These are phyloP conservation scores for Simmondsia chinensis DNA, from an alignment of 148 eudicot species.

Conservation along the genomic window DNA sequence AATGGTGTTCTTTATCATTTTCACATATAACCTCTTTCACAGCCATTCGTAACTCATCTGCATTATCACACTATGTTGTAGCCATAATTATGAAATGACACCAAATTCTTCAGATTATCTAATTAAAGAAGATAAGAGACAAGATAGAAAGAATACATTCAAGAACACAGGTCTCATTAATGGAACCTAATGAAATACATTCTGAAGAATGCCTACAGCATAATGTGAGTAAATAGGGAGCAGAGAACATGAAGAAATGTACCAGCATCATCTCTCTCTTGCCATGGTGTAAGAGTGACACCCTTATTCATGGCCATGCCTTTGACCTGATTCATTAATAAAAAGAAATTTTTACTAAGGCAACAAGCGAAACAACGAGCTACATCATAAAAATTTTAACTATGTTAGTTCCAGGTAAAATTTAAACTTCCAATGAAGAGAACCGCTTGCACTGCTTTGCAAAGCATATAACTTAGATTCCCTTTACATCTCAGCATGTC, in stretches of 20 bases:
- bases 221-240: background rate
- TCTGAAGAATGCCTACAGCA: too few species aligned
- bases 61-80: slow-evolving; percentile 2
- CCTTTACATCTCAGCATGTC: too few species aligned
- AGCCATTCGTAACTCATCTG: slow-evolving; percentile 87
- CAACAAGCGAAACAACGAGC: background rate
- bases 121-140: too few species aligned
- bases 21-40: slow-evolving; percentile 90
- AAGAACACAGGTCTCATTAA: too few species aligned
- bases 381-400: too few species aligned
- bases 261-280: slow-evolving; percentile 94
- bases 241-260: slow-evolving; percentile 1
- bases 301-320: slow-evolving; percentile 97
- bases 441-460: too few species aligned
- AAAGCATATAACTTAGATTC: too few species aligned
- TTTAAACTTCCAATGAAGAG: too few species aligned
- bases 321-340: slow-evolving; percentile 64
- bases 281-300: slow-evolving; percentile 34
- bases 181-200: too few species aligned
- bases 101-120: background rate
- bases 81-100: background rate
- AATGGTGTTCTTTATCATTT: slow-evolving; percentile 37
- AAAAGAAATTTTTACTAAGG: background rate
- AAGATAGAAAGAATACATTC: too few species aligned
- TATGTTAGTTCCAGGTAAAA: too few species aligned